These are phyloP conservation scores for Acer yangbiense DNA, from an alignment of 345 rosid genomes.

Conservation along the genomic window DNA sequence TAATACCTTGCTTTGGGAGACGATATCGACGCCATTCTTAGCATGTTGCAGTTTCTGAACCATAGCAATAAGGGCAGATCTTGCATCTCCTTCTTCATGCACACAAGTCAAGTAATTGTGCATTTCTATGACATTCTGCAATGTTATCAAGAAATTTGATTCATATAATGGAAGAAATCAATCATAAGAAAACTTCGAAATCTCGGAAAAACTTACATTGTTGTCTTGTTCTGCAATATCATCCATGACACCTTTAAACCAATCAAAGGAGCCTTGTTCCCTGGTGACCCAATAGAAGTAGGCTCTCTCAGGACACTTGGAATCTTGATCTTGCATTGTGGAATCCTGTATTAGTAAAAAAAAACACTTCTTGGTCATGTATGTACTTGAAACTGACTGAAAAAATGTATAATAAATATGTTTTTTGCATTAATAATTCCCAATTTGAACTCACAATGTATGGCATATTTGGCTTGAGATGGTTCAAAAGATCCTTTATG, in stretches of 20 bases:
- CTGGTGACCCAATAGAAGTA: conserved; percentile 97
- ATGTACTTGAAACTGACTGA: no score
- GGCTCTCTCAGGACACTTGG: conserved; percentile 74
- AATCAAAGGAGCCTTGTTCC: conserved; percentile 94
- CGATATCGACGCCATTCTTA: conserved; percentile 86
- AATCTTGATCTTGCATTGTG: conserved; percentile 13
- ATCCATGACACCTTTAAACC: conserved; percentile 99
- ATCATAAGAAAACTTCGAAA: no score
- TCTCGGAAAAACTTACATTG: conserved; percentile 37
- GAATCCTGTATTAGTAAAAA: conserved; percentile 7
- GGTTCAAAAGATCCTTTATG: conserved; percentile 75
- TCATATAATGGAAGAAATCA: neutral
- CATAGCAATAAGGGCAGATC: conserved; percentile 94
- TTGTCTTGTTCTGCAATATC: conserved; percentile 81
- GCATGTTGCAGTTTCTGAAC: conserved; percentile 94
- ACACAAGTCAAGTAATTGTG: conserved; percentile 96
- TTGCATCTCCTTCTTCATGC: conserved; percentile 96
- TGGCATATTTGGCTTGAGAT: conserved; percentile 47
- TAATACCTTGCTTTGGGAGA: conserved; percentile 84
- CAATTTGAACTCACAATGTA: conserved; percentile 33
- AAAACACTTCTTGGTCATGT: conserved; percentile 3
- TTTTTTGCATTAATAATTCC: neutral
- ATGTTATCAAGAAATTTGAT: neutral
- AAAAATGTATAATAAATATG: no score
- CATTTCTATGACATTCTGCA: conserved; percentile 89